These are phyloP conservation scores for Gaeumannomyces sp. DNA, from an alignment of 2,329 filamentous ascomycete species.

Conservation along the genomic window DNA sequence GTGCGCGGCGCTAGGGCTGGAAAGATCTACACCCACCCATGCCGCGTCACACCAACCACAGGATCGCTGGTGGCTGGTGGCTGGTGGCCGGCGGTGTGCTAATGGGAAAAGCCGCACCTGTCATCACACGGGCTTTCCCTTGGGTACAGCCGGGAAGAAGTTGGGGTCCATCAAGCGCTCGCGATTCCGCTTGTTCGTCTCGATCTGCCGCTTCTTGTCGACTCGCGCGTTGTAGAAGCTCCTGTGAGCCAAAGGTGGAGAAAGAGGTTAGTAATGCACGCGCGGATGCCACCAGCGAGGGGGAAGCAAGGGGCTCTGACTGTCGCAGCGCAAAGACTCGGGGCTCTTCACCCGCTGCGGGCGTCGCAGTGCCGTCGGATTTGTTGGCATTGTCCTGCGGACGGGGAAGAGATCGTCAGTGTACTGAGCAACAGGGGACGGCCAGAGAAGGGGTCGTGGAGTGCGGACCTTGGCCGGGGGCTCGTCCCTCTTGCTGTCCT, in stretches of 20 bases:
- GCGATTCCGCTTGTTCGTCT: slow-evolving; percentile 72
- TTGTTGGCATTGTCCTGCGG: slow-evolving; percentile 31
- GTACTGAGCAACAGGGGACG: not conserved
- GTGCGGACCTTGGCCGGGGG: slow-evolving; percentile 19
- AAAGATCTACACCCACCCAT: not conserved
- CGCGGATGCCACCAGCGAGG: slow-evolving; percentile 11
- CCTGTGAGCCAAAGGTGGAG: slow-evolving; percentile 33
- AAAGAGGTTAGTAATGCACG: not conserved
- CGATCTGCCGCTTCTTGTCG: slow-evolving; percentile 70
- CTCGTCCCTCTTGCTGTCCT: slow-evolving; percentile 28
- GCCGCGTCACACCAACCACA: not conserved
- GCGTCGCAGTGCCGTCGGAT: slow-evolving; percentile 8
- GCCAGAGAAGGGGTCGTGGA: not conserved
- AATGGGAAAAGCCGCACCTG: not conserved
- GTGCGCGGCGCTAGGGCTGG: not conserved
- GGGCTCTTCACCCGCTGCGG: slow-evolving; percentile 57
- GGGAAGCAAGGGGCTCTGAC: slow-evolving; percentile 39
- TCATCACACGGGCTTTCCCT: slow-evolving; percentile 28
- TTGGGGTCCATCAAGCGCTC: slow-evolving; percentile 73
- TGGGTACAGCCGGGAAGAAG: slow-evolving; percentile 81
- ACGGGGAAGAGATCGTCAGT: not conserved
- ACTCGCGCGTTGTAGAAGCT: slow-evolving; percentile 82
- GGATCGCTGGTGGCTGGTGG: not conserved
- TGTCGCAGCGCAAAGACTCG: slow-evolving; percentile 80
- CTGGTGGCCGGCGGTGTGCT: too few relatives aligned